Evolutionary conservation across 1,284 basidiomycete species (phyloP), one percentile per base, ranked within the genome.

Genomic region (Trametes sp.): DNA sequence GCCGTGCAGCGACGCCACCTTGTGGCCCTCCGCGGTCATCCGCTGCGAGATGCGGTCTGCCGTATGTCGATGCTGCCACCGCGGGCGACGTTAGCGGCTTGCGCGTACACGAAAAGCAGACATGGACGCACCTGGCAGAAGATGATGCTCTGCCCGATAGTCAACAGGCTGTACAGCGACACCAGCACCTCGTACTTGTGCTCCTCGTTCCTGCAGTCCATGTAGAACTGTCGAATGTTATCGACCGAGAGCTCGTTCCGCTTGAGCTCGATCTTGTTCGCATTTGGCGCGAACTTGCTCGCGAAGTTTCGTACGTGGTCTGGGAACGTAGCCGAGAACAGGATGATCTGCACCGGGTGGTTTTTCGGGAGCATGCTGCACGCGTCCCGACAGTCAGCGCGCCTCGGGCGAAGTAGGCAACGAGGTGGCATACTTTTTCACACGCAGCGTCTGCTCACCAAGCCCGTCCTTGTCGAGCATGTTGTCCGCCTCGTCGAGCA

Each of bases 261-360:
- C 79, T 95, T 90, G 51, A 99, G 84, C 77, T 95, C 94, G 72
- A 99, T 98, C 82, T 97, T 94, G 84, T 99, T 99, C 62, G 98
- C 93, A 36, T 86, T 86, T 0, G 98, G 96, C 16, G 97, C 96
- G 74, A 99, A 96, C 69, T 94, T 94, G 64, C 84, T 83, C 9
- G 98, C 97, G 75, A 98, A 99, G 19, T 80, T 82, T 58, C 94
- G 92, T 64, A 99, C 97, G 66, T 93, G 85, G 72, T 98, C 94
- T 14, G 96, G 94, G 86, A 99, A 99, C 2, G 98, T 99, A 42
- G 98, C 98, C 4, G 96, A 98, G 82, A 99, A 99, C 59, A 99
- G 88, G 62, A 99, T 90, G 65, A 96, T 95, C 76, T 99, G 98
- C 29, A 87, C 83, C 7, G 80, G 80, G 41, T 80, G 77, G 48